phyloP scores from a whole-genome alignment of 768 basidiomycete genomes.

The Pleurotus cornucopiae region DNA sequence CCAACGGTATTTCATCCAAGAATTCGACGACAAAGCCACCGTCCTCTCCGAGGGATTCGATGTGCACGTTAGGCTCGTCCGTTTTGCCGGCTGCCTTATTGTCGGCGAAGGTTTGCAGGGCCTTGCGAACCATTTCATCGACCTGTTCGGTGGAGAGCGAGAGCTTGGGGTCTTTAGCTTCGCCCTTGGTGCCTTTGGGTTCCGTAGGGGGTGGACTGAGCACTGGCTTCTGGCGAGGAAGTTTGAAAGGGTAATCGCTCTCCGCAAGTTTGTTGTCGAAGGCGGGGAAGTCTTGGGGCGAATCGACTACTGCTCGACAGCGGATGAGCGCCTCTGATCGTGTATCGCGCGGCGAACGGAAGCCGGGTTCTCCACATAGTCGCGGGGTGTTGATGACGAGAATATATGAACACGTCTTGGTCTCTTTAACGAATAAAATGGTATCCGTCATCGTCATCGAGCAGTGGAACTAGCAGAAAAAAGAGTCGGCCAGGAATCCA shows the following conservation, averaged over 20 bases:
- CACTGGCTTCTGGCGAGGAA: slow-evolving; percentile 44
- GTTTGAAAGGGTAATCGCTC: slow-evolving; percentile 52
- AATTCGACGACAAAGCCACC: slow-evolving; percentile 41
- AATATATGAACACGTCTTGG: slow-evolving; percentile 91
- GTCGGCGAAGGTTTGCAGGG: slow-evolving; percentile 21
- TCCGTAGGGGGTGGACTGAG: slow-evolving; percentile 33
- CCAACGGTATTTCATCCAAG: slow-evolving; percentile 38
- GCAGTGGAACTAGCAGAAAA: slow-evolving; percentile 75
- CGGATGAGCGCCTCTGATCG: slow-evolving; percentile 67
- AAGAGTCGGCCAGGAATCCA: slow-evolving; percentile 12
- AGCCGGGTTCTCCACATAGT: slow-evolving; percentile 89
- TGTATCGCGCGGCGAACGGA: slow-evolving; percentile 69
- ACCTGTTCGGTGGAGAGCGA: slow-evolving; percentile 8
- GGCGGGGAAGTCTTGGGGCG: slow-evolving; percentile 21
- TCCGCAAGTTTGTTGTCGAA: slow-evolving; percentile 33
- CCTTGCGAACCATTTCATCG: slow-evolving; percentile 20
- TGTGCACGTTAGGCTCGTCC: slow-evolving; percentile 25
- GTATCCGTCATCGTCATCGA: slow-evolving; percentile 91
- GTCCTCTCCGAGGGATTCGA: slow-evolving; percentile 37
- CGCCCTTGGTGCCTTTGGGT: slow-evolving; percentile 12
- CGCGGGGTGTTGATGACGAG: slow-evolving; percentile 93
- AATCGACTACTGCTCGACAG: slow-evolving; percentile 72
- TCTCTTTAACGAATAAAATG: slow-evolving; percentile 89
- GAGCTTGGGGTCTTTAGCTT: neutral
- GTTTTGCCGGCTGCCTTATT: slow-evolving; percentile 12